Evolutionary conservation across 2,329 filamentous ascomycete genomes (phyloP).

Genomic region (Arthrobotrys sphaeroides): DNA sequence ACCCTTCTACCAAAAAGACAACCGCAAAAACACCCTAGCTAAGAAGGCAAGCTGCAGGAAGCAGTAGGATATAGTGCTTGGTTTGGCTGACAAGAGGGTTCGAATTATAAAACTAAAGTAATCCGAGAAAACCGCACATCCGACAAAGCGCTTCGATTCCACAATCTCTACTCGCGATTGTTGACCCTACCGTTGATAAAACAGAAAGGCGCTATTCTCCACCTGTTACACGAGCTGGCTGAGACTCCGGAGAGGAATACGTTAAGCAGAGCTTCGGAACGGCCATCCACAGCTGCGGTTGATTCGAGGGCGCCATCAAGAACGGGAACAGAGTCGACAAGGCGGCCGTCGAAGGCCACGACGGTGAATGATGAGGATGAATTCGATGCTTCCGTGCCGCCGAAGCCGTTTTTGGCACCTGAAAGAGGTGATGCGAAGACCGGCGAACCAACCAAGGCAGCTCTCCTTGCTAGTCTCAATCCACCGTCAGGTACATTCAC

Average conservation of each 20-base stretch:
- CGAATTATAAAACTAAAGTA: slow-evolving; percentile 63
- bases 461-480: slow-evolving; percentile 41
- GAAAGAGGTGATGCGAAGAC: slow-evolving; percentile 35
- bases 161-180: slow-evolving; percentile 88
- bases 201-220: slow-evolving; percentile 96
- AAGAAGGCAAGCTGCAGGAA: slow-evolving; percentile 52
- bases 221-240: slow-evolving; percentile 84
- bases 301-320: slow-evolving; percentile 38
- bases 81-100: slow-evolving; percentile 30
- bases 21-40: slow-evolving; percentile 4
- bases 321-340: slow-evolving; percentile 18
- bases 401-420: slow-evolving; percentile 46
- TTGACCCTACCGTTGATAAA: slow-evolving; percentile 90
- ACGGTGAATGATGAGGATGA: slow-evolving; percentile 18
- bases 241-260: slow-evolving; percentile 64
- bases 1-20: neutral
- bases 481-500: slow-evolving; percentile 50
- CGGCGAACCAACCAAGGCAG: slow-evolving; percentile 32
- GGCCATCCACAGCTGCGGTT: slow-evolving; percentile 50
- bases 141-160: slow-evolving; percentile 81
- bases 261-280: slow-evolving; percentile 19
- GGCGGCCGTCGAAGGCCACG: slow-evolving; percentile 23
- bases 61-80: slow-evolving; percentile 6
- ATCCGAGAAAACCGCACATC: slow-evolving; percentile 78
- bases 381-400: slow-evolving; percentile 35